phyloP scores from a whole-genome alignment of 495 filamentous ascomycete species.

The Viridothelium virens region DNA sequence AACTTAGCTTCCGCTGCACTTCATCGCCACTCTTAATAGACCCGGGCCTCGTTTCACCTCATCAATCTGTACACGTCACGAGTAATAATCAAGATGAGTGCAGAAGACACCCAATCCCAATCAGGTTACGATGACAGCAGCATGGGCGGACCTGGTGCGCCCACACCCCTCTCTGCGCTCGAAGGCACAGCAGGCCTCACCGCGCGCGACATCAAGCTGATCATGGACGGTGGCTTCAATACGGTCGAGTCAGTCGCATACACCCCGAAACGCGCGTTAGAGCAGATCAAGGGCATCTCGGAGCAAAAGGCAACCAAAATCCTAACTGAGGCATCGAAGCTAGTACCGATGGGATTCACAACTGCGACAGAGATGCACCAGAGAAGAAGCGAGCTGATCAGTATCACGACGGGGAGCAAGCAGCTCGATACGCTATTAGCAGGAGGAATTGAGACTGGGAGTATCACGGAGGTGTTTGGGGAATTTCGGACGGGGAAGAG shows the following conservation, averaged over 20 bases:
- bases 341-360: conserved; percentile 97
- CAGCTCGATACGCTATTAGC: conserved; percentile 91
- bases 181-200: conserved; percentile 82
- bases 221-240: conserved; percentile 86
- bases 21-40: too few relatives aligned
- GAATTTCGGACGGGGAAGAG: conserved; percentile 98
- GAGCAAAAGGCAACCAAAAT: conserved; percentile 92
- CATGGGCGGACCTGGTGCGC: conserved; percentile 77
- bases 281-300: conserved; percentile 95
- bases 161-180: conserved; percentile 80
- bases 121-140: conserved; percentile 52
- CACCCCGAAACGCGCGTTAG: conserved; percentile 75
- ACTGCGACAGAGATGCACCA: conserved; percentile 99
- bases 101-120: conserved; percentile 52
- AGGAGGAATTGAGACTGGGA: conserved; percentile 91
- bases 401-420: conserved; percentile 95
- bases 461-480: conserved; percentile 97
- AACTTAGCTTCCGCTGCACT: neutral
- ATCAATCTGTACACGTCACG: too few relatives aligned
- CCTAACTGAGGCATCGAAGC: conserved; percentile 86
- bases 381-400: conserved; percentile 89
- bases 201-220: conserved; percentile 86
- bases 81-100: conserved; percentile 43
- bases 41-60: too few relatives aligned
- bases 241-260: conserved; percentile 95